phyloP scores from a whole-genome alignment of 352 stramenopile genomes.

The Phytophthora palmivora region DNA sequence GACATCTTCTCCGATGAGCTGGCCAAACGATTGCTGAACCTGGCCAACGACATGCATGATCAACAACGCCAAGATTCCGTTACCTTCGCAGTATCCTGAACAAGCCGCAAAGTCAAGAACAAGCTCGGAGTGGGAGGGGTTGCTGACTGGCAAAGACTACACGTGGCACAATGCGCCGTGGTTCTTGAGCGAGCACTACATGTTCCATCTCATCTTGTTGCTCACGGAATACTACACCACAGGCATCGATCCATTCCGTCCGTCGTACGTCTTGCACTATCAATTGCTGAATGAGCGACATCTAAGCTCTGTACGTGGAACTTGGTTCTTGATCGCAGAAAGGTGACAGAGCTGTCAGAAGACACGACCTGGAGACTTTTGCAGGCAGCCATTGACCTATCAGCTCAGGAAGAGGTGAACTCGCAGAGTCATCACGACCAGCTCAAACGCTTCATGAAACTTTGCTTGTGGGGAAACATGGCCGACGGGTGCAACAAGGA shows the following conservation, averaged over 20 bases:
- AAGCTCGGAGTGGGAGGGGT: constrained; percentile 46
- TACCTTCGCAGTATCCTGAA: constrained; percentile 42
- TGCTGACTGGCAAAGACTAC: constrained; percentile 40
- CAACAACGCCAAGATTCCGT: constrained; percentile 43
- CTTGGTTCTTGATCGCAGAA: neutral
- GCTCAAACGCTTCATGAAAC: constrained; percentile 62
- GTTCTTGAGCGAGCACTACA: constrained; percentile 75
- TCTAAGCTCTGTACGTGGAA: too few relatives aligned
- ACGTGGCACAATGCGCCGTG: constrained; percentile 67
- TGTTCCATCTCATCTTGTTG: constrained; percentile 67
- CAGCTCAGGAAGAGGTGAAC: constrained; percentile 18
- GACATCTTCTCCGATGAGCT: constrained; percentile 38
- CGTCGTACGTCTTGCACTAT: constrained; percentile 41
- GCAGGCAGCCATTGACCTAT: constrained; percentile 47
- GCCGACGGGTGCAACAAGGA: constrained; percentile 72
- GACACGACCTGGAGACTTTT: constrained; percentile 55
- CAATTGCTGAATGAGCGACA: too few relatives aligned
- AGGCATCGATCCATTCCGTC: constrained; percentile 61
- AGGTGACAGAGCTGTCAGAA: constrained; percentile 42
- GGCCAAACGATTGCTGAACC: constrained; percentile 33
- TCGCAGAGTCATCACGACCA: constrained; percentile 37
- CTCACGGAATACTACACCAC: constrained; percentile 61
- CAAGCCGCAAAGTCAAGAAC: constrained; percentile 13
- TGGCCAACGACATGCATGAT: constrained; percentile 54
- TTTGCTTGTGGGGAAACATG: constrained; percentile 76